These are phyloP conservation scores for Pinus tabuliformis DNA, from an alignment of 75 land plant species.

Conservation along the genomic window DNA sequence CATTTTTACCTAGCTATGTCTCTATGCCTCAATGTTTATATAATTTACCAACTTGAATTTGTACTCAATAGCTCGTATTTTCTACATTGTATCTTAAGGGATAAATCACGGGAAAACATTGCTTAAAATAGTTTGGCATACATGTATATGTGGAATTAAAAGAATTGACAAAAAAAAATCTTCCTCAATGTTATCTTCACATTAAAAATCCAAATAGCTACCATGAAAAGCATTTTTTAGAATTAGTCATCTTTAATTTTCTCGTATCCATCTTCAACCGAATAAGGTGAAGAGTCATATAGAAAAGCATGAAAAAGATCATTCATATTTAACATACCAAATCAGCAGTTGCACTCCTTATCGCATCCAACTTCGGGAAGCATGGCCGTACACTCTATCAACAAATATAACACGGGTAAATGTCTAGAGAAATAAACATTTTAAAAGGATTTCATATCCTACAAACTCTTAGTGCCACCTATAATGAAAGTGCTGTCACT, in stretches of 20 bases:
- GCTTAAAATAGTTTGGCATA: not conserved
- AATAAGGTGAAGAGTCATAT: not conserved
- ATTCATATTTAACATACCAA: constrained; percentile 52
- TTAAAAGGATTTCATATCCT: not conserved
- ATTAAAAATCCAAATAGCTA: not conserved
- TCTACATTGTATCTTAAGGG: not conserved
- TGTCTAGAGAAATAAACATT: not conserved
- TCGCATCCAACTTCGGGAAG: constrained; percentile 88
- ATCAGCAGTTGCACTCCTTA: constrained; percentile 90
- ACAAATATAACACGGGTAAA: constrained; percentile 6
- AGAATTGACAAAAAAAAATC: not conserved
- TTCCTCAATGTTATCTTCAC: not conserved
- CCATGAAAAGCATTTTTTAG: no score
- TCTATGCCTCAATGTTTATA: no score
- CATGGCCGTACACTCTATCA: constrained; percentile 75
- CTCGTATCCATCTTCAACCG: no score
- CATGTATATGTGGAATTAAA: not conserved
- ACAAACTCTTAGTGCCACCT: not conserved
- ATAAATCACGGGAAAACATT: not conserved
- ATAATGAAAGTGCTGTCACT: not conserved
- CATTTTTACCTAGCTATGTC: no score
- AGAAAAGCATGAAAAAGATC: not conserved
- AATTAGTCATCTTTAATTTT: no score
- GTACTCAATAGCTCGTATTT: not conserved
- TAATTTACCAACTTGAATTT: no score